These are phyloP conservation scores for Diaporthe sp. DNA, from an alignment of 2,329 filamentous ascomycete genomes.

Conservation along the genomic window DNA sequence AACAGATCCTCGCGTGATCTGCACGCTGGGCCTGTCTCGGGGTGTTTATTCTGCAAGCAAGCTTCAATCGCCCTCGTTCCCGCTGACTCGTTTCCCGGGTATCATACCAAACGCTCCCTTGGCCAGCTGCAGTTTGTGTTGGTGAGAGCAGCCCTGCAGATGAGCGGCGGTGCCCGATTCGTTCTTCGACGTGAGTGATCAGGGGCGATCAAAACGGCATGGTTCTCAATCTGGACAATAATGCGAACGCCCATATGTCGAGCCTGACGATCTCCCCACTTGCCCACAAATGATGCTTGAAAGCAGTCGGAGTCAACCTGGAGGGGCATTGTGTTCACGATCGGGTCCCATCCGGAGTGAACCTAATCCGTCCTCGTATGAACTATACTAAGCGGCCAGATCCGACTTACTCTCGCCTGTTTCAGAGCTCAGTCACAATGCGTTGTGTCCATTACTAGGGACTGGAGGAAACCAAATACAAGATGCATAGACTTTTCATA, in stretches of 20 bases:
- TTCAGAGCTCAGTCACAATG: neutral
- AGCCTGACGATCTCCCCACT: neutral
- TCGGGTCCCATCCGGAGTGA: neutral
- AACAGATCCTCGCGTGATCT: conserved; percentile 28
- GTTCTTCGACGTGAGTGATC: neutral
- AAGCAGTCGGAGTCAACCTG: neutral
- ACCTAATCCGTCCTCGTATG: neutral
- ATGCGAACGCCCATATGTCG: neutral
- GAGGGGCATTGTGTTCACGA: neutral
- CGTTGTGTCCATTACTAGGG: neutral
- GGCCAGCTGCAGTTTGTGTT: neutral
- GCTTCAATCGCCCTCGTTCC: conserved; percentile 7
- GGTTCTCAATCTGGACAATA: neutral
- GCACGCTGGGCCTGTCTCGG: conserved; percentile 17
- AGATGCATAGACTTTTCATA: neutral
- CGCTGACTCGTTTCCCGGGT: conserved; percentile 17
- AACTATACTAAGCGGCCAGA: no score
- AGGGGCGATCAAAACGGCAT: neutral
- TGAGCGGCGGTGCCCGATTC: neutral
- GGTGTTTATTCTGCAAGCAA: conserved; percentile 16
- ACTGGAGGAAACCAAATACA: neutral
- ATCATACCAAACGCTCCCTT: neutral
- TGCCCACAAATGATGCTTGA: neutral
- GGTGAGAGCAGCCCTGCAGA: neutral
- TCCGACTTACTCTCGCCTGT: neutral